Evolutionary conservation across 169 alveolate species (phyloP).

Genomic region (Plasmodium gaboni): DNA sequence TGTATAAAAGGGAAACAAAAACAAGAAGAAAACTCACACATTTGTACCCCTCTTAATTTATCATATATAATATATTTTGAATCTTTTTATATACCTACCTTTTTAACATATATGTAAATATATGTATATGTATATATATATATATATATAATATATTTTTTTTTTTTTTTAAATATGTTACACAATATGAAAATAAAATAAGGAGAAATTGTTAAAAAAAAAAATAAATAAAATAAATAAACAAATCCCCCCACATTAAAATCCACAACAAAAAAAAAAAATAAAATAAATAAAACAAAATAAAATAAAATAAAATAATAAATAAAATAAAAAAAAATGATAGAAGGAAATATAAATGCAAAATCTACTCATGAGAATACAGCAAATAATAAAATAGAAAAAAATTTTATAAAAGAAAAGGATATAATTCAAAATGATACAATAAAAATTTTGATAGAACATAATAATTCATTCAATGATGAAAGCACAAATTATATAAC

Average conservation of each 20-base stretch:
- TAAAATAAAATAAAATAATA: not conserved
- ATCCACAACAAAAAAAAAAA: not conserved
- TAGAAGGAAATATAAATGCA: conserved; percentile 8
- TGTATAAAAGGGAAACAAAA: no score
- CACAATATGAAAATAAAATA: conserved; percentile 10
- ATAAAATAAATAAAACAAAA: conserved; percentile 24
- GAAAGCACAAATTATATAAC: not conserved
- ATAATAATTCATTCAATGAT: conserved; percentile 16
- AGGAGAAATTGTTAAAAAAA: not conserved
- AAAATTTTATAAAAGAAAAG: conserved; percentile 9
- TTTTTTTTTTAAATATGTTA: not conserved
- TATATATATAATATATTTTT: not conserved
- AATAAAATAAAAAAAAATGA: conserved; percentile 15
- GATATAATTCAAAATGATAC: conserved; percentile 16
- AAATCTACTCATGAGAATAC: conserved; percentile 8
- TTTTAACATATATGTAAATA: no score
- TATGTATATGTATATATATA: no score
- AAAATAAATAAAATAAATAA: not conserved
- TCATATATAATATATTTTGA: no score
- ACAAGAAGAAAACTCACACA: no score
- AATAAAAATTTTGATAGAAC: conserved; percentile 2
- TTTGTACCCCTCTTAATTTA: no score
- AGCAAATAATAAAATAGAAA: conserved; percentile 4
- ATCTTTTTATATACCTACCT: no score
- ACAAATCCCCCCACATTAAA: no score